A percentile compares a stretch with the other conserved stretches of the same genome.
Evolutionary conservation across 306 rosid species (phyloP).

Genomic region (Quercus glauca): DNA sequence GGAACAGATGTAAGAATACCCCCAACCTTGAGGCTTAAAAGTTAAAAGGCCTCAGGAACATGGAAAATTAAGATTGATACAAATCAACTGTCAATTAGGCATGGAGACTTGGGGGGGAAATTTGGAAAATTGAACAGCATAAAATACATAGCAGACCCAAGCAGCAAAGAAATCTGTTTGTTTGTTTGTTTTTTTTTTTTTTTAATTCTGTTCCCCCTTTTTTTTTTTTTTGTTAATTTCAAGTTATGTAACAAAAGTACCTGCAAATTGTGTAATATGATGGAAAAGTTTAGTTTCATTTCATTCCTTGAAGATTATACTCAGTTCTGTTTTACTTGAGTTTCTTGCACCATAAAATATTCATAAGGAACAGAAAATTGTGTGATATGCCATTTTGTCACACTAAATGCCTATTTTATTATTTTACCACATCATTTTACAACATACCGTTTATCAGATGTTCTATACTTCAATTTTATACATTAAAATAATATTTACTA

Average conservation of each 20-base stretch:
- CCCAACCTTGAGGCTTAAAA: background rate
- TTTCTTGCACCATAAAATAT: background rate
- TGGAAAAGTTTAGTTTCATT: conserved; percentile 7
- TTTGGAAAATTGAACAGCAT: conserved; percentile 11
- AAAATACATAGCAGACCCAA: conserved; percentile 1
- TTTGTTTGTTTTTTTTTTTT: conserved; percentile 14
- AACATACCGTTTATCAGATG: too few species aligned
- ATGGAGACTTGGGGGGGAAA: conserved; percentile 4
- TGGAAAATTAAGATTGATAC: background rate
- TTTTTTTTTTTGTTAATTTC: background rate
- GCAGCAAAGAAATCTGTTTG: conserved; percentile 3
- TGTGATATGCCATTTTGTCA: too few species aligned
- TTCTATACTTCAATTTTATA: too few species aligned
- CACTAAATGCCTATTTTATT: too few species aligned
- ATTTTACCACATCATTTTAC: too few species aligned
- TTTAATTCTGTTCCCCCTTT: background rate
- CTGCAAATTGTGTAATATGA: conserved; percentile 18
- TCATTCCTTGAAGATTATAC: background rate
- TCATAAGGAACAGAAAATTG: too few species aligned
- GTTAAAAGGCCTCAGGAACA: background rate
- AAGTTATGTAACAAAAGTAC: conserved; percentile 21
- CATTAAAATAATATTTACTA: too few species aligned
- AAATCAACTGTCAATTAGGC: background rate
- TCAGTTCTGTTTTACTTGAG: background rate
- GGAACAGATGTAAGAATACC: background rate